Base-by-base conservation (phyloP, 2,329 filamentous ascomycete species). In the Cladophialophora yegresii region DNA sequence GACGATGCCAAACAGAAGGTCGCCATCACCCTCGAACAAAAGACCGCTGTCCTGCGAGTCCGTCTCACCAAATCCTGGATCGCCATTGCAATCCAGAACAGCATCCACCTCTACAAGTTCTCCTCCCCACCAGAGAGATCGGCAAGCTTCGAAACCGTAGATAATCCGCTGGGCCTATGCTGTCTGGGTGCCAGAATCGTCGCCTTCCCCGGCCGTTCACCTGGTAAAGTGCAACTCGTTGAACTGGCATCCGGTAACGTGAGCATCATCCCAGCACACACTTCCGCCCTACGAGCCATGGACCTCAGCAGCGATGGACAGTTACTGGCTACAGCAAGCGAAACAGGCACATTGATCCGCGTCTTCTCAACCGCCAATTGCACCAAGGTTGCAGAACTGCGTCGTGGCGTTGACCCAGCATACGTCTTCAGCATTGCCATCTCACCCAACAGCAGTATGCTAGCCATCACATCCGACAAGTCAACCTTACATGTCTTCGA, bases 401-500 rank as follows among this genome's bases (percentile, higher is more conserved):
- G 95, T 50, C 87, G 95, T 36, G 95, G 95, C 49, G 89, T 96
- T 54, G 95, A 99, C 73, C 89, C 87, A 40, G 93, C 95, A 16
- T 87, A 87, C 60, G 90, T 98, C 70, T 96, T 91, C 78, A 93
- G 91, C 1, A 82, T 99, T 10, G 89, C 89, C 10, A 95, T 99
- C 75, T 96, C 91, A 22, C 93, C 93, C 0, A 88, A 88, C 0
- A 90, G 89, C 58, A 85, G 84, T 50, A 84, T 92, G 73, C 83
- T 98, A 10, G 95, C 95, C 28, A 93, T 92, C 67, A 98, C 93
- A 0, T 97, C 93, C 1, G 95, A 99, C 81, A 99, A 98, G 78
- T 93, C 91, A 5, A 99, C 93, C 0, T 82, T 99, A 10, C 95
- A 99, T 77, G 85, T 99, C 43, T 99, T 97, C 74, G 92, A 98